phyloP scores from a whole-genome alignment of 1,284 basidiomycete species.

The Phaffia rhodozyma region DNA sequence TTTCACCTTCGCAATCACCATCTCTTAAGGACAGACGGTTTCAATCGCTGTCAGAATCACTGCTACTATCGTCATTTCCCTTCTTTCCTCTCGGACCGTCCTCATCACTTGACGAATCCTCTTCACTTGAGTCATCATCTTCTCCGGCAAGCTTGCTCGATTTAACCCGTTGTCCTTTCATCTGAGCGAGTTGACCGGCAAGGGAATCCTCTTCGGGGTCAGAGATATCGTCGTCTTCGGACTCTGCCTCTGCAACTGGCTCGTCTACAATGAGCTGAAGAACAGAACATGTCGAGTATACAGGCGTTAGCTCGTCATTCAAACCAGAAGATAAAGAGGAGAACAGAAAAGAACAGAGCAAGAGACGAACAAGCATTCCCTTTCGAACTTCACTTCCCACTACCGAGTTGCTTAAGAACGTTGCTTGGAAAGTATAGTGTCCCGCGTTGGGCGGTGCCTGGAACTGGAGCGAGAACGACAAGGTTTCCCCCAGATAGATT shows the following conservation, averaged over 20 bases:
- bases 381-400: conserved; percentile 65
- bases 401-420: conserved; percentile 75
- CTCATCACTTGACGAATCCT: conserved; percentile 33
- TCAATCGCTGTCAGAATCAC: conserved; percentile 30
- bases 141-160: conserved; percentile 41
- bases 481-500: conserved; percentile 53
- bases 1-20: neutral
- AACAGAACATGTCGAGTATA: neutral
- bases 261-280: conserved; percentile 70
- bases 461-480: conserved; percentile 79
- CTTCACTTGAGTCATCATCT: conserved; percentile 39
- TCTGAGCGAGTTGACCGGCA: conserved; percentile 95
- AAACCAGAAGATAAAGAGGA: neutral
- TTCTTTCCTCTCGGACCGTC: conserved; percentile 36
- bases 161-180: conserved; percentile 86
- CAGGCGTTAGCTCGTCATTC: neutral
- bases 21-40: too few species aligned
- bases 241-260: conserved; percentile 47
- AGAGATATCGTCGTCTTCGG: conserved; percentile 75
- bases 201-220: conserved; percentile 90
- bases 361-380: conserved; percentile 50
- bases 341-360: neutral
- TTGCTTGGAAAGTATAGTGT: conserved; percentile 78
- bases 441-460: conserved; percentile 81
- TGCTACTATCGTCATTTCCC: conserved; percentile 23